phyloP scores from a whole-genome alignment of 305 asterid species.

The Solanum chacoense region DNA sequence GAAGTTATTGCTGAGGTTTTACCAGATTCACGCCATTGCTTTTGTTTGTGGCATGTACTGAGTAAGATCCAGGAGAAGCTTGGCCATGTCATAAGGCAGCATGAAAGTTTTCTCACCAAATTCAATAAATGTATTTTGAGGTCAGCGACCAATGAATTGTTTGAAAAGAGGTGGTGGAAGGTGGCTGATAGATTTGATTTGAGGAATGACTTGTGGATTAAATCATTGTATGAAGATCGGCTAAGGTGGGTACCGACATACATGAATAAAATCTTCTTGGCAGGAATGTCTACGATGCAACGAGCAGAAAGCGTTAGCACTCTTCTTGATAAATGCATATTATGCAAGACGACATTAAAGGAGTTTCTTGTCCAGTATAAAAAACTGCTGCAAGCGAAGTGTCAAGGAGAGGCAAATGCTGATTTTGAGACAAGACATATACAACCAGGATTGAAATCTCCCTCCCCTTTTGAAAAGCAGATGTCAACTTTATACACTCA shows the following conservation, averaged over 20 bases:
- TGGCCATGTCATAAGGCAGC: slow-evolving; percentile 24
- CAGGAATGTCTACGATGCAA: slow-evolving; percentile 31
- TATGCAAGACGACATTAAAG: slow-evolving; percentile 24
- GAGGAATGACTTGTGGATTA: slow-evolving; percentile 30
- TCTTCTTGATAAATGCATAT: slow-evolving; percentile 27
- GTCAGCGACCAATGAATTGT: slow-evolving; percentile 33
- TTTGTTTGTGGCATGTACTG: slow-evolving; percentile 40
- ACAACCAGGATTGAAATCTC: slow-evolving; percentile 33
- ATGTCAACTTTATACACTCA: slow-evolving; percentile 36
- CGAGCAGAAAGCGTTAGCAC: slow-evolving; percentile 21
- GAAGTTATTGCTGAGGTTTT: slow-evolving; percentile 36
- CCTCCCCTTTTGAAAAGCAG: slow-evolving; percentile 45
- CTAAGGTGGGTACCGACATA: slow-evolving; percentile 36
- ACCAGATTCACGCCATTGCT: slow-evolving; percentile 36
- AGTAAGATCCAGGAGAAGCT: slow-evolving; percentile 35
- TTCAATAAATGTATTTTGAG: slow-evolving; percentile 36
- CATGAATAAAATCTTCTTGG: slow-evolving; percentile 30
- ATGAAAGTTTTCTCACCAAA: slow-evolving; percentile 21
- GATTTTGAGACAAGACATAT: slow-evolving; percentile 31
- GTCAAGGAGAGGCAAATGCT: slow-evolving; percentile 38
- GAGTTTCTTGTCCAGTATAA: slow-evolving; percentile 30
- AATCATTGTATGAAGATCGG: slow-evolving; percentile 36
- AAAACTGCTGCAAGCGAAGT: slow-evolving; percentile 24
- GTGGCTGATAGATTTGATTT: slow-evolving; percentile 28
- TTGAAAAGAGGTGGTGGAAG: slow-evolving; percentile 39